Evolutionary conservation across 768 basidiomycete genomes (phyloP).

Genomic region (Sarcodon aspratus): DNA sequence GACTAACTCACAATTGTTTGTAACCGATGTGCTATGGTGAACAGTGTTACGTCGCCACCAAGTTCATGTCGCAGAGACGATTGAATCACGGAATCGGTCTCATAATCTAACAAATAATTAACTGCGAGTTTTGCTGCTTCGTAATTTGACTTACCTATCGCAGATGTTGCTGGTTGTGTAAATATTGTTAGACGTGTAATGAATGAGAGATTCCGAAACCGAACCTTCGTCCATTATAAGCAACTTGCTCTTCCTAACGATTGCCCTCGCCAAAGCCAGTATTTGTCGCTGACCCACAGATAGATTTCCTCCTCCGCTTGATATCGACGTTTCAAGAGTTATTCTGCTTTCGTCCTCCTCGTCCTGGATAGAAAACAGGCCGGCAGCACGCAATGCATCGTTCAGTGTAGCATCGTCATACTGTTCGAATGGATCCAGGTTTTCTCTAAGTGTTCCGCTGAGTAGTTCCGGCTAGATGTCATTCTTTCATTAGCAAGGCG

Average conservation of each 20-base stretch:
- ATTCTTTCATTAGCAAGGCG: background rate
- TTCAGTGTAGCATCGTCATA: slow-evolving; percentile 31
- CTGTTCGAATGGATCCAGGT: slow-evolving; percentile 39
- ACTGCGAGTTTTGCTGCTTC: background rate
- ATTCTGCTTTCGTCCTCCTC: slow-evolving; percentile 16
- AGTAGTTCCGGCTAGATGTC: slow-evolving; percentile 25
- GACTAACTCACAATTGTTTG: slow-evolving; percentile 28
- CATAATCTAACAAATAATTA: slow-evolving; percentile 19
- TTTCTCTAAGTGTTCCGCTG: slow-evolving; percentile 32
- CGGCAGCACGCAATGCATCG: slow-evolving; percentile 27
- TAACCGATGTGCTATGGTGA: slow-evolving; percentile 37
- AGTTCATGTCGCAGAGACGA: slow-evolving; percentile 25
- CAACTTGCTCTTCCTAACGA: slow-evolving; percentile 31
- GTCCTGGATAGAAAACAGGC: slow-evolving; percentile 18
- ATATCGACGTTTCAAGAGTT: slow-evolving; percentile 17
- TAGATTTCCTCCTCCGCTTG: slow-evolving; percentile 17
- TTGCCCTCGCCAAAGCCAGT: slow-evolving; percentile 30
- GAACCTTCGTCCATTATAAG: slow-evolving; percentile 32
- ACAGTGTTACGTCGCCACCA: slow-evolving; percentile 28
- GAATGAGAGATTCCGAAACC: background rate
- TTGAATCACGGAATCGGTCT: slow-evolving; percentile 34
- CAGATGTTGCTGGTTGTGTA: slow-evolving; percentile 10
- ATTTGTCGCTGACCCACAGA: slow-evolving; percentile 33
- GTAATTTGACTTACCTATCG: slow-evolving; percentile 10
- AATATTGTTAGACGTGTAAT: no score